A percentile compares a stretch with the other conserved stretches of the same genome.
Evolutionary conservation across 202 grass and related monocot species (phyloP).

Genomic region (Hordeum pubiflorum): DNA sequence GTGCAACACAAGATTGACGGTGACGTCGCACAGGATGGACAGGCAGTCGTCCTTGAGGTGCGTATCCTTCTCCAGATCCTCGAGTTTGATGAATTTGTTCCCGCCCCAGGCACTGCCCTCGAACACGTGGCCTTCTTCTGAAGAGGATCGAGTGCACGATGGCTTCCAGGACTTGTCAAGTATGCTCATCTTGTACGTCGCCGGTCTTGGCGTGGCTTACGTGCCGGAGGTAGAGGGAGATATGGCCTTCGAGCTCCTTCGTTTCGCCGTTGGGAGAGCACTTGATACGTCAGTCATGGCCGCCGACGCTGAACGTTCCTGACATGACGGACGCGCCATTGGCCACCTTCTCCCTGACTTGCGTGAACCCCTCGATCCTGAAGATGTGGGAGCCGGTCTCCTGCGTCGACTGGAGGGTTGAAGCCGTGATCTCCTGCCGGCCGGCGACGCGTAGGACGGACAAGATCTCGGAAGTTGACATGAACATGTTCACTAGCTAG

Average conservation of each 20-base stretch:
- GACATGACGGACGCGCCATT: not conserved
- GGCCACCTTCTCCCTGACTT: not conserved
- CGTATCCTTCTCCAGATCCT: no score
- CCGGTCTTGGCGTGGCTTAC: not conserved
- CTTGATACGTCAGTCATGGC: not conserved
- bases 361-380: not conserved
- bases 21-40: no score
- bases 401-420: not conserved
- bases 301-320: not conserved
- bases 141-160: not conserved
- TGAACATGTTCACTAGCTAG: no score
- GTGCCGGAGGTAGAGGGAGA: not conserved
- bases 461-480: not conserved
- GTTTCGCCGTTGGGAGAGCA: not conserved
- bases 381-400: not conserved
- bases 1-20: not conserved
- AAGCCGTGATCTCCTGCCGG: not conserved
- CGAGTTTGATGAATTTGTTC: no score
- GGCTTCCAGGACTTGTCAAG: not conserved
- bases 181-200: not conserved
- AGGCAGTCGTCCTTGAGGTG: no score
- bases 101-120: no score
- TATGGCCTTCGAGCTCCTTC: not conserved
- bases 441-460: not conserved
- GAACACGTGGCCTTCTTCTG: no score